Evolutionary conservation across 2,329 filamentous ascomycete species (phyloP).

Genomic region (Colletotrichum sublineola): DNA sequence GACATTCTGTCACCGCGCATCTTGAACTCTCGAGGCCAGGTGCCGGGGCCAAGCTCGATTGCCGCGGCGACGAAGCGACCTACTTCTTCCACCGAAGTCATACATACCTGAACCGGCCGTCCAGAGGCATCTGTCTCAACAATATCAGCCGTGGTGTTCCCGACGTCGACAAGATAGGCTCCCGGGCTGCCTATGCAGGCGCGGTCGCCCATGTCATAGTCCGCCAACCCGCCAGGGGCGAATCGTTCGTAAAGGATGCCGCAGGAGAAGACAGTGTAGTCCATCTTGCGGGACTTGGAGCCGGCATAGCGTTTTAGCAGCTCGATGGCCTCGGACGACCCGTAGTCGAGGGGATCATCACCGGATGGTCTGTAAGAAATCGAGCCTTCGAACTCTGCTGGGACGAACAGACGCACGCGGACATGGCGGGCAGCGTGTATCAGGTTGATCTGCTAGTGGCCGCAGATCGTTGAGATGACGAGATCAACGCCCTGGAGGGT

Average conservation of each 20-base stretch:
- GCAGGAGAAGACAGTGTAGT: constrained; percentile 79
- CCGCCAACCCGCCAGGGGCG: constrained; percentile 73
- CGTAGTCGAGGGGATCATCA: constrained; percentile 72
- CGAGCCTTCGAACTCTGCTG: constrained; percentile 80
- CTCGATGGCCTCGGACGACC: constrained; percentile 67
- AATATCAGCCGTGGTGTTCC: constrained; percentile 69
- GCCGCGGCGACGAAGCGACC: constrained; percentile 79
- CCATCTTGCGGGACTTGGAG: constrained; percentile 65
- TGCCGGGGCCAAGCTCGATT: constrained; percentile 69
- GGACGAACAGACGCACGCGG: constrained; percentile 77
- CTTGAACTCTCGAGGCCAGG: constrained; percentile 77
- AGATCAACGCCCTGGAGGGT: constrained; percentile 79
- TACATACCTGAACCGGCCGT: constrained; percentile 67
- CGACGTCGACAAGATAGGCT: constrained; percentile 75
- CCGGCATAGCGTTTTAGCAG: constrained; percentile 67
- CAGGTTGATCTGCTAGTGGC: constrained; percentile 74
- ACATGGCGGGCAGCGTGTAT: constrained; percentile 78
- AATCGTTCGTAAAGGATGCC: constrained; percentile 84
- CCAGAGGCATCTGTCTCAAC: constrained; percentile 67
- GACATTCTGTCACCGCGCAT: constrained; percentile 77
- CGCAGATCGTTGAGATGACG: constrained; percentile 80
- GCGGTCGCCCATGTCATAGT: constrained; percentile 70
- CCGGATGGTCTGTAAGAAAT: constrained; percentile 63
- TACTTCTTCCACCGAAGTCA: constrained; percentile 79
- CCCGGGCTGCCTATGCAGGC: constrained; percentile 69